These are phyloP conservation scores for Microdochium trichocladiopsis DNA, from an alignment of 2,329 filamentous ascomycete genomes.

Conservation along the genomic window DNA sequence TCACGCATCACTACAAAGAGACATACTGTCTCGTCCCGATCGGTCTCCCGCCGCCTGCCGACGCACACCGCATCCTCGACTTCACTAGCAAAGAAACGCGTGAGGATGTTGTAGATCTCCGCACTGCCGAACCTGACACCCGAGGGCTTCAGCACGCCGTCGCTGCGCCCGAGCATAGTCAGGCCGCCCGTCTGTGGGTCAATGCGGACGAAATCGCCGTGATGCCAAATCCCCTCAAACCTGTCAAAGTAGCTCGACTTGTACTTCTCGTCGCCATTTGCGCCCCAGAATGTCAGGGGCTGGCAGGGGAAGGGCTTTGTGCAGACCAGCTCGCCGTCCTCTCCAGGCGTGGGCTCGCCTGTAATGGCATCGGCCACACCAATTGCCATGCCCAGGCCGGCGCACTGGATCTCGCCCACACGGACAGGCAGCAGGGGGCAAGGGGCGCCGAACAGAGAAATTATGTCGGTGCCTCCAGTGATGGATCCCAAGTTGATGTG, in stretches of 20 bases:
- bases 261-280: slow-evolving; percentile 69
- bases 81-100: slow-evolving; percentile 71
- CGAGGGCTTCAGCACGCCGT: slow-evolving; percentile 87
- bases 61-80: slow-evolving; percentile 86
- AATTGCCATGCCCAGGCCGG: slow-evolving; percentile 75
- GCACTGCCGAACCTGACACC: slow-evolving; percentile 89
- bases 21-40: slow-evolving; percentile 79
- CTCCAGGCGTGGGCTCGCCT: slow-evolving; percentile 49
- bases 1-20: slow-evolving; percentile 76
- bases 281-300: slow-evolving; percentile 82
- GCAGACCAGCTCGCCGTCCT: slow-evolving; percentile 85
- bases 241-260: slow-evolving; percentile 79
- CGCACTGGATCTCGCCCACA: slow-evolving; percentile 69
- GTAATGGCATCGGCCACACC: slow-evolving; percentile 49
- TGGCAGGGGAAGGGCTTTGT: slow-evolving; percentile 82
- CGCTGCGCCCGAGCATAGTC: slow-evolving; percentile 85
- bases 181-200: slow-evolving; percentile 69
- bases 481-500: slow-evolving; percentile 86
- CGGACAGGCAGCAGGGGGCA: slow-evolving; percentile 69
- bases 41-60: slow-evolving; percentile 63
- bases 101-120: slow-evolving; percentile 93
- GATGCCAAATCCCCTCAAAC: slow-evolving; percentile 78
- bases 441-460: slow-evolving; percentile 86
- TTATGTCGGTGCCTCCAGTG: slow-evolving; percentile 93
- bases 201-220: slow-evolving; percentile 80